These are phyloP conservation scores for Lactarius quietus DNA, from an alignment of 768 basidiomycete species.

Conservation along the genomic window DNA sequence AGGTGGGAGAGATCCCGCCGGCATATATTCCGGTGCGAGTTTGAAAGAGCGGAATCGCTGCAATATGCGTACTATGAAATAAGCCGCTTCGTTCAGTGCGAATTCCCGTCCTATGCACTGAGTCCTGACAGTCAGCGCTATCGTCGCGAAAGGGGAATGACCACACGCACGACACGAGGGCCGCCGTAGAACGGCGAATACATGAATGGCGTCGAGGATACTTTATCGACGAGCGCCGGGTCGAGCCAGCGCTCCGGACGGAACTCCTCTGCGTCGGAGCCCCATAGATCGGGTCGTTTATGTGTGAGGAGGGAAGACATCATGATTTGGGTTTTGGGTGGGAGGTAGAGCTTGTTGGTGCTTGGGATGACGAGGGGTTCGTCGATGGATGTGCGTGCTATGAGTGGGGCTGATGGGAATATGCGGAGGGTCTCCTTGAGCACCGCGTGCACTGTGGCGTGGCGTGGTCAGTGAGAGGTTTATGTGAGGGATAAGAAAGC, in stretches of 20 bases:
- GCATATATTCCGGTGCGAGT: slow-evolving; percentile 28
- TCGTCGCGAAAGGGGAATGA: too few relatives aligned
- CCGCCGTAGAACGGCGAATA: slow-evolving; percentile 69
- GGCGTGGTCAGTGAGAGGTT: neutral
- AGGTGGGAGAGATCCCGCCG: slow-evolving; percentile 26
- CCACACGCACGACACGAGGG: slow-evolving; percentile 43
- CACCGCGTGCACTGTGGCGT: slow-evolving; percentile 31
- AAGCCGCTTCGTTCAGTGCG: slow-evolving; percentile 52
- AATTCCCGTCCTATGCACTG: slow-evolving; percentile 58
- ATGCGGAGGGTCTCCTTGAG: slow-evolving; percentile 34
- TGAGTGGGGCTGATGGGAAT: slow-evolving; percentile 20
- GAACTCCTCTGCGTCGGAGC: slow-evolving; percentile 47
- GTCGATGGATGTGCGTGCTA: slow-evolving; percentile 20
- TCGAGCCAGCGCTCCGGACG: slow-evolving; percentile 68
- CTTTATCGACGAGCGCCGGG: slow-evolving; percentile 45
- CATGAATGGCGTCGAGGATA: slow-evolving; percentile 60
- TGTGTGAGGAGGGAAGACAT: slow-evolving; percentile 35
- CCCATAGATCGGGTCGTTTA: slow-evolving; percentile 51
- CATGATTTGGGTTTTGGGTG: slow-evolving; percentile 25
- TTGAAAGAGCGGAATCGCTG: slow-evolving; percentile 43
- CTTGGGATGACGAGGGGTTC: slow-evolving; percentile 25
- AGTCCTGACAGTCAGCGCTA: neutral
- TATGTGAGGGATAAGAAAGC: too few relatives aligned
- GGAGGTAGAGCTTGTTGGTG: slow-evolving; percentile 21
- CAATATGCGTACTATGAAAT: slow-evolving; percentile 51